Conservation (phyloP, 805 yeast species). For the Candida endomychidarum region DNA sequence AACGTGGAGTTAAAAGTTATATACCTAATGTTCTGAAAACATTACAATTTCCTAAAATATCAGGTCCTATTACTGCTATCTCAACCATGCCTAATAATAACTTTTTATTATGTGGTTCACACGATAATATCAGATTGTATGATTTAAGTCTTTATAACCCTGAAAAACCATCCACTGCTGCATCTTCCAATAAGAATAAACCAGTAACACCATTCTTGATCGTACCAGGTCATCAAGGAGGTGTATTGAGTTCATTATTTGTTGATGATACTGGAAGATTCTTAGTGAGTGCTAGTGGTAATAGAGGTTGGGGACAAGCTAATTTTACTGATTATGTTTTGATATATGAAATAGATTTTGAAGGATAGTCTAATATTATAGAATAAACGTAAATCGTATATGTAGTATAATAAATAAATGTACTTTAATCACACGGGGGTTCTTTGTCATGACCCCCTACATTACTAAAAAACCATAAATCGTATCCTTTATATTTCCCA, state of each 20-base stretch:
- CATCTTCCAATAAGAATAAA: slow-evolving; percentile 24
- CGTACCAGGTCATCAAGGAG: slow-evolving; percentile 96
- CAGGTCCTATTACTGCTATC: slow-evolving; percentile 88
- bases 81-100: slow-evolving; percentile 76
- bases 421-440: neutral
- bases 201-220: slow-evolving; percentile 76
- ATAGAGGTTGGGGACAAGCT: slow-evolving; percentile 91
- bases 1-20: slow-evolving; percentile 15
- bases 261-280: slow-evolving; percentile 88
- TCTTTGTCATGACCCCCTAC: neutral
- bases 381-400: neutral
- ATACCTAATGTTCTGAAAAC: slow-evolving; percentile 52
- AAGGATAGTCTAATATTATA: slow-evolving; percentile 13
- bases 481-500: slow-evolving; percentile 32
- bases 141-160: slow-evolving; percentile 56
- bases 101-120: slow-evolving; percentile 83
- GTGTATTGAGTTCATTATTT: slow-evolving; percentile 70
- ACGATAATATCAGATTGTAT: slow-evolving; percentile 85
- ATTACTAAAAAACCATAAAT: slow-evolving; percentile 22
- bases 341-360: slow-evolving; percentile 71
- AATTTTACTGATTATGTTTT: slow-evolving; percentile 75
- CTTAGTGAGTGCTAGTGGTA: slow-evolving; percentile 89
- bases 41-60: slow-evolving; percentile 76
- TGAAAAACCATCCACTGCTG: slow-evolving; percentile 20
- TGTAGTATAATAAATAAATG: slow-evolving; percentile 1